A percentile compares a stretch with the other conserved stretches of the same genome.
Conservation (phyloP, 495 filamentous ascomycete species). For the Tuber umbilicatum region DNA sequence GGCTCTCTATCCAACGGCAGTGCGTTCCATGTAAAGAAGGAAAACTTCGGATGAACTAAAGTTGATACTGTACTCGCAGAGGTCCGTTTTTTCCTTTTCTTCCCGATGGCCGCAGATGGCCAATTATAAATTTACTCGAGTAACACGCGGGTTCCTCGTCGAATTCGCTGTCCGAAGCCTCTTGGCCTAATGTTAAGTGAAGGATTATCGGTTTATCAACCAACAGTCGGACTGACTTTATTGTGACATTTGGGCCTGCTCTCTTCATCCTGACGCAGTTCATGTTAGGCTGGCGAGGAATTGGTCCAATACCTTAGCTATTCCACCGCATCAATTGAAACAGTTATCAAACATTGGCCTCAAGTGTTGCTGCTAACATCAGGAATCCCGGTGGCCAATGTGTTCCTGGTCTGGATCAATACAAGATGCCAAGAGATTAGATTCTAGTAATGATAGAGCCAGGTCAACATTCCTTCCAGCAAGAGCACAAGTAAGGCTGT, state of each 20-base stretch:
- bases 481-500: neutral
- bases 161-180: neutral
- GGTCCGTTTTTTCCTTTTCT: neutral
- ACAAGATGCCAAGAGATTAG: constrained; percentile 1
- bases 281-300: neutral
- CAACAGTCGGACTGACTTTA: neutral
- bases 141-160: neutral
- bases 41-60: neutral
- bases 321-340: neutral
- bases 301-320: neutral
- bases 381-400: neutral
- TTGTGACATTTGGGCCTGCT: neutral
- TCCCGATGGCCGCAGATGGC: neutral
- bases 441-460: neutral
- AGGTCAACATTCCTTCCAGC: neutral
- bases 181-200: neutral
- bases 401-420: neutral
- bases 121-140: neutral
- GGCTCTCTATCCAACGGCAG: no score
- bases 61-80: no score
- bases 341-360: neutral
- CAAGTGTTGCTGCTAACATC: neutral
- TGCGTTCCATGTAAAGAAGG: neutral
- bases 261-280: neutral
- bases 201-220: neutral